Percentiles rank a stretch among this genome's conserved stretches.
Evolutionary conservation across 768 basidiomycete genomes (phyloP).

Genomic region (Podaxis sp.): DNA sequence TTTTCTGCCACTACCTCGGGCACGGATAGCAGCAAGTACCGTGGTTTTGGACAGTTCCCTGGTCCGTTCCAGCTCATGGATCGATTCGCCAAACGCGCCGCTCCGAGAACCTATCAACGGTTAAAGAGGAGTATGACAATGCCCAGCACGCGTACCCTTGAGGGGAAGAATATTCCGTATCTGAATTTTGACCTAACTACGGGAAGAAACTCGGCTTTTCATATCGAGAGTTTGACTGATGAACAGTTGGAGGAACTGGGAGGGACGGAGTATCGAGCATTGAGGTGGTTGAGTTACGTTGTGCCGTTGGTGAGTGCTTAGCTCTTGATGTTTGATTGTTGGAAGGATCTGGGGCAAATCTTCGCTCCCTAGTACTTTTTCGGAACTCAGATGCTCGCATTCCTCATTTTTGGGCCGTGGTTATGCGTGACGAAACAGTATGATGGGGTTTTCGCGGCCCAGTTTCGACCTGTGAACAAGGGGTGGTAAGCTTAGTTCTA

Average conservation of each 20-base stretch:
- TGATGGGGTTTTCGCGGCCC: slow-evolving; percentile 43
- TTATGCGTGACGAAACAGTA: slow-evolving; percentile 39
- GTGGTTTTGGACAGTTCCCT: slow-evolving; percentile 44
- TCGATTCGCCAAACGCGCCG: slow-evolving; percentile 30
- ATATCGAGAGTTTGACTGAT: slow-evolving; percentile 49
- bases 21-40: slow-evolving; percentile 26
- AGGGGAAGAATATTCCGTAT: slow-evolving; percentile 31
- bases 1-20: not conserved
- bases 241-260: slow-evolving; percentile 72
- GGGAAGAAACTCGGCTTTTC: slow-evolving; percentile 57
- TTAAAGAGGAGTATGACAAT: slow-evolving; percentile 51
- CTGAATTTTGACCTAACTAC: slow-evolving; percentile 38
- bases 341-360: slow-evolving; percentile 4
- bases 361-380: slow-evolving; percentile 57
- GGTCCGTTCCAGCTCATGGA: slow-evolving; percentile 36
- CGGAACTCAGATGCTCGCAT: slow-evolving; percentile 47
- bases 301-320: slow-evolving; percentile 36
- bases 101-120: slow-evolving; percentile 40
- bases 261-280: slow-evolving; percentile 69
- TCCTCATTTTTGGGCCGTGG: slow-evolving; percentile 61
- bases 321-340: not conserved
- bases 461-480: slow-evolving; percentile 48
- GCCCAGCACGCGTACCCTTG: slow-evolving; percentile 39
- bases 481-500: slow-evolving; percentile 40
- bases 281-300: slow-evolving; percentile 47